Evolutionary conservation across 2,329 filamentous ascomycete genomes (phyloP).

Genomic region (Aspergillus chevalieri): DNA sequence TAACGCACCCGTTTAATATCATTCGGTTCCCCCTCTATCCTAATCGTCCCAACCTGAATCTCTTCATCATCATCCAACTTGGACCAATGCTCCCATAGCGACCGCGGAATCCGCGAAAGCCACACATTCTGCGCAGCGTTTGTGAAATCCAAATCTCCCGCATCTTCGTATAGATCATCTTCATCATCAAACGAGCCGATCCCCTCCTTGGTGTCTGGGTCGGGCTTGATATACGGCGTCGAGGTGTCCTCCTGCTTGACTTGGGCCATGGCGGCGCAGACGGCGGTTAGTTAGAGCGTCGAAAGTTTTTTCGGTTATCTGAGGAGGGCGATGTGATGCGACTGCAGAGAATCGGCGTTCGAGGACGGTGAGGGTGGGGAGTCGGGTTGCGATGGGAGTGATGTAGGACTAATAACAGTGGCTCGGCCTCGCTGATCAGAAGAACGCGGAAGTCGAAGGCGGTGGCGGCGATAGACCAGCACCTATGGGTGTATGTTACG

Average conservation of each 20-base stretch:
- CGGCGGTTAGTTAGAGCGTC: neutral
- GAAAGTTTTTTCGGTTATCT: neutral
- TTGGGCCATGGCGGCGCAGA: conserved; percentile 24
- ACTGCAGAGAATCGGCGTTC: conserved; percentile 4
- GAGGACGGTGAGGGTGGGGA: conserved; percentile 1
- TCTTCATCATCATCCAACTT: conserved; percentile 73
- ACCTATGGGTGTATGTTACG: neutral
- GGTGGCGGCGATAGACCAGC: conserved; percentile 8
- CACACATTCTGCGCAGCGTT: conserved; percentile 50
- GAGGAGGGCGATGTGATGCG: conserved; percentile 1
- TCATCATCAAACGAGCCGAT: conserved; percentile 42
- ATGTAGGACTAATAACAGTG: conserved; percentile 3
- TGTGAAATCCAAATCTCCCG: conserved; percentile 57
- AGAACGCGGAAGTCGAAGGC: conserved; percentile 12
- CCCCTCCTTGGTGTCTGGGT: conserved; percentile 35
- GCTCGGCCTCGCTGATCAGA: neutral
- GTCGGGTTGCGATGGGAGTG: conserved; percentile 4
- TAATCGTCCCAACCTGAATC: conserved; percentile 71
- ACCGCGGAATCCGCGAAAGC: conserved; percentile 70
- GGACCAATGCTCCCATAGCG: conserved; percentile 74
- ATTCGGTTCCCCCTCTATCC: conserved; percentile 52
- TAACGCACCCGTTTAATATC: conserved; percentile 42
- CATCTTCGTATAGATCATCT: conserved; percentile 66
- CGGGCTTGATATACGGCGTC: conserved; percentile 33
- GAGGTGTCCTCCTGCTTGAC: conserved; percentile 38